Percentiles rank a stretch among this genome's conserved stretches.
Evolutionary conservation across 331 rosid species (phyloP).

Genomic region (Quercus tomentella): DNA sequence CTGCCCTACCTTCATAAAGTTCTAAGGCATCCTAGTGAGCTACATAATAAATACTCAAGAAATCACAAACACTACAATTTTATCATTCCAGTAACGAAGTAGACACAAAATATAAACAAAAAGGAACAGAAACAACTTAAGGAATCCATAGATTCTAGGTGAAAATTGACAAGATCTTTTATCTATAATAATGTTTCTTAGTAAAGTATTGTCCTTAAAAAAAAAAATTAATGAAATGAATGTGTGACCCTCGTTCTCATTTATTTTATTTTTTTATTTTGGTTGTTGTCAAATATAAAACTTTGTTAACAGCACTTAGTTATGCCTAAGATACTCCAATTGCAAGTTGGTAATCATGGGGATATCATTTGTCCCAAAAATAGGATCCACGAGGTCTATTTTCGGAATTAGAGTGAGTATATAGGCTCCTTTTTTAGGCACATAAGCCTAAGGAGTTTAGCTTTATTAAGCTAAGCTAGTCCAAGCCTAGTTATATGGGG

Average conservation of each 20-base stretch:
- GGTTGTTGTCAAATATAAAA: neutral
- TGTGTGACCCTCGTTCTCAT: neutral
- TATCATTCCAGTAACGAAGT: neutral
- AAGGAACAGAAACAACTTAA: no score
- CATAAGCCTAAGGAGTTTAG: neutral
- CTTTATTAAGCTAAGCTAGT: neutral
- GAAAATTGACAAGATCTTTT: conserved; percentile 17
- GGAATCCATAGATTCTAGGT: no score
- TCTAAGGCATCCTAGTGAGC: no score
- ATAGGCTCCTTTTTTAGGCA: conserved; percentile 12
- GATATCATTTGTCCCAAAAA: conserved; percentile 70
- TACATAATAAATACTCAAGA: neutral
- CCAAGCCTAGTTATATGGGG: neutral
- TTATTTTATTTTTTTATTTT: conserved; percentile 6
- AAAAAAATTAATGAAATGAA: conserved; percentile 8
- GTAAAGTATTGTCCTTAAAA: conserved; percentile 23
- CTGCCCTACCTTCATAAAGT: no score
- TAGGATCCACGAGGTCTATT: conserved; percentile 37
- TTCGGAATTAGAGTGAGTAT: no score
- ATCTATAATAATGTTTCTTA: conserved; percentile 33
- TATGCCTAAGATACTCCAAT: conserved; percentile 43
- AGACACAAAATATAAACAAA: no score
- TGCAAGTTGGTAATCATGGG: conserved; percentile 63
- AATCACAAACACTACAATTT: neutral
- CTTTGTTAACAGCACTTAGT: conserved; percentile 33